Conservation (phyloP, 2,329 filamentous ascomycete species). For the Trichoderma sp. region DNA sequence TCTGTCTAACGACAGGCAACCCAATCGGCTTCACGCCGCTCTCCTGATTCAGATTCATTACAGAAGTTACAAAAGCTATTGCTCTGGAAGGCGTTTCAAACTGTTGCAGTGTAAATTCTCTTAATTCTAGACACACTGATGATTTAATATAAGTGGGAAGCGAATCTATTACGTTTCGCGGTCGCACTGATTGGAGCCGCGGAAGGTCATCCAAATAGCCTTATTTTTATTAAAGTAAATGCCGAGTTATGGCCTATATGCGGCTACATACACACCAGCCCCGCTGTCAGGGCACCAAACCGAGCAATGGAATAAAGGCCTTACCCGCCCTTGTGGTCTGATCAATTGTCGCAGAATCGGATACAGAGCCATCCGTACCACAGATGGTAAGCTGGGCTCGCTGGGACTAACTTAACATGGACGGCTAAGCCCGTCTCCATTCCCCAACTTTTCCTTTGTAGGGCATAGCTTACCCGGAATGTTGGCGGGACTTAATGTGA, state of each 20-base stretch:
- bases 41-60: not conserved
- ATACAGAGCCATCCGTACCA: not conserved
- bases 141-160: not conserved
- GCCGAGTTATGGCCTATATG: not conserved
- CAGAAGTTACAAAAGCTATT: not conserved
- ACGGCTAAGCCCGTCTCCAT: not conserved
- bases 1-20: not conserved
- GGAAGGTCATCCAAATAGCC: not conserved
- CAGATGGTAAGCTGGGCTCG: not conserved
- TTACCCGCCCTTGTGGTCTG: not conserved
- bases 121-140: not conserved
- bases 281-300: not conserved
- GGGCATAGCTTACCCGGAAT: not conserved
- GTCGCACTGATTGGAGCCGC: fast-evolving
- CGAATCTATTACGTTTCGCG: not conserved
- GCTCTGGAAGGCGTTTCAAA: not conserved
- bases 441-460: not conserved
- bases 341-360: not conserved
- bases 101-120: not conserved
- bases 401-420: not conserved
- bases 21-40: not conserved
- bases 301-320: not conserved
- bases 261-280: not conserved
- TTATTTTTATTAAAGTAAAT: not conserved
- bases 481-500: not conserved